Evolutionary conservation across 352 stramenopile genomes (phyloP).

Genomic region (Phytophthora vignae): DNA sequence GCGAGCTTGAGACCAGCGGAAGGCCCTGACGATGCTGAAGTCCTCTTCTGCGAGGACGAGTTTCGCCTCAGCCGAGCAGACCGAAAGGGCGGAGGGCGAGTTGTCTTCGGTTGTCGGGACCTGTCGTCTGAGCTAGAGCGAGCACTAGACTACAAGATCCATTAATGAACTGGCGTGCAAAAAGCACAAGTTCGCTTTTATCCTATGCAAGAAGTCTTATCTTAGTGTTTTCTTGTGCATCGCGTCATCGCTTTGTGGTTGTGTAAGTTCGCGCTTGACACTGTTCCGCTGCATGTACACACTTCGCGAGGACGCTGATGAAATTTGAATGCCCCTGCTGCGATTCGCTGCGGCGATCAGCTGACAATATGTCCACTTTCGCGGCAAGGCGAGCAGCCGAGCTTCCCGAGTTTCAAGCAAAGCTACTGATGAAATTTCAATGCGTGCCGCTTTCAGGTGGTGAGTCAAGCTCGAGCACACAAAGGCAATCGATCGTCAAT

Average conservation of each 20-base stretch:
- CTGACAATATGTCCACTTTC: no score
- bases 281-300: not conserved
- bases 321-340: constrained; percentile 18
- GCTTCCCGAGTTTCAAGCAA: no score
- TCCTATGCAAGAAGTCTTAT: not conserved
- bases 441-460: no score
- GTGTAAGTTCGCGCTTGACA: constrained; percentile 10
- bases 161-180: constrained; percentile 21
- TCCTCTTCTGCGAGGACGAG: constrained; percentile 1
- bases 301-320: constrained; percentile 1
- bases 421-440: no score
- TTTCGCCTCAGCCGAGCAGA: not conserved
- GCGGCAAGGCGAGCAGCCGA: no score
- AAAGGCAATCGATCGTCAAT: no score
- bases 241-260: no score
- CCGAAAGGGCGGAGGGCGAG: constrained; percentile 5
- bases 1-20: constrained; percentile 4
- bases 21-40: not conserved
- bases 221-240: no score
- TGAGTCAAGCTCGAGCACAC: no score
- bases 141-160: constrained; percentile 22
- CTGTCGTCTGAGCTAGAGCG: not conserved
- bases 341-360: no score
- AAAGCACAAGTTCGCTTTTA: constrained; percentile 16
- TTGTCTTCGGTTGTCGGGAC: not conserved